Evolutionary conservation across 495 filamentous ascomycete genomes (phyloP).

Genomic region (Pseudoneurospora amorphoporcata): DNA sequence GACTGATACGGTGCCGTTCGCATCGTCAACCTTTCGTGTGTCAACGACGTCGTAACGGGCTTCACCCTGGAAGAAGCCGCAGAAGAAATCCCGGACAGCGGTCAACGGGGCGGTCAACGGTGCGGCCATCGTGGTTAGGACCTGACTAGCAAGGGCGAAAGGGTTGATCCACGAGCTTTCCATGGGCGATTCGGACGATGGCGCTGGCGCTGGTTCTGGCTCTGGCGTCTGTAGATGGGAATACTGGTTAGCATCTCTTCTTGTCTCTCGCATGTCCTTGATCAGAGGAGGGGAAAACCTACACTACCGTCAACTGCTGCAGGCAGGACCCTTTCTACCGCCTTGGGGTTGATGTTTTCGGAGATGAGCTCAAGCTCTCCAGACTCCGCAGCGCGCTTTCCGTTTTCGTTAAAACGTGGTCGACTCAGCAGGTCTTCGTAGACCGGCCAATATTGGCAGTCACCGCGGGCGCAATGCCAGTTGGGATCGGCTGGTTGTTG

Average conservation of each 20-base stretch:
- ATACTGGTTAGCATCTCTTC: conserved; percentile 2
- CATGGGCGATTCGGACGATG: background rate
- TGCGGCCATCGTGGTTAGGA: background rate
- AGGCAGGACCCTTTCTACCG: background rate
- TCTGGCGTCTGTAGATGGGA: background rate
- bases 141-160: background rate
- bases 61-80: background rate
- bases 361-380: conserved; percentile 17
- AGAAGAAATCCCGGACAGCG: background rate
- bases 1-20: conserved; percentile 9
- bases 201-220: background rate
- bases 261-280: conserved; percentile 9
- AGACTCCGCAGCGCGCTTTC: conserved; percentile 17
- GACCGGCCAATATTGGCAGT: background rate
- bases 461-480: conserved; percentile 18
- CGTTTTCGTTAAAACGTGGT: conserved; percentile 2
- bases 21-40: conserved; percentile 2
- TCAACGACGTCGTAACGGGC: conserved; percentile 9
- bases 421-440: conserved; percentile 4
- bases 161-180: background rate
- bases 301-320: background rate
- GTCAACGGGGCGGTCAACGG: background rate
- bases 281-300: background rate
- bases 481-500: conserved; percentile 12
- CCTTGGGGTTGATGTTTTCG: conserved; percentile 2